phyloP scores from a whole-genome alignment of 1,284 basidiomycete species.

The Trametes polyzona region DNA sequence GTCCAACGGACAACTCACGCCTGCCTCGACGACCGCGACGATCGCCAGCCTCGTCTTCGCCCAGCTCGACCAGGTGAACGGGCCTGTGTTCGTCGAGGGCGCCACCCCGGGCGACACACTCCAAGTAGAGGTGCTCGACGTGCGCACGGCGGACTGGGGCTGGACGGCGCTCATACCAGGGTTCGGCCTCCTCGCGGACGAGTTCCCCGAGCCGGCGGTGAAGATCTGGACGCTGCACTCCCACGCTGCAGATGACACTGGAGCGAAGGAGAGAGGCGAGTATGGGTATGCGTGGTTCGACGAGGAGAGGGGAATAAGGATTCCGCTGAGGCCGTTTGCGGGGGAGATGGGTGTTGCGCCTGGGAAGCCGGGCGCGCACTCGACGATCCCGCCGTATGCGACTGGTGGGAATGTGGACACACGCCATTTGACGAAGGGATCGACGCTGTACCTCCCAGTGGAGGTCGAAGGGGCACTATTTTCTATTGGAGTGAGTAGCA shows the following conservation, averaged over 20 bases:
- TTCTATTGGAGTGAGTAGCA: slow-evolving; percentile 58
- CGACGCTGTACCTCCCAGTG: slow-evolving; percentile 60
- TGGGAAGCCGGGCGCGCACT: slow-evolving; percentile 52
- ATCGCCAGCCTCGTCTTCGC: slow-evolving; percentile 48
- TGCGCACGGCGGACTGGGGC: slow-evolving; percentile 60
- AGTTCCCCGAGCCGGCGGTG: slow-evolving; percentile 51
- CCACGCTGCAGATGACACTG: slow-evolving; percentile 22
- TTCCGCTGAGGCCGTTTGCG: slow-evolving; percentile 57
- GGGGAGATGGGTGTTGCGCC: slow-evolving; percentile 71
- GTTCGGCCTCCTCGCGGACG: slow-evolving; percentile 61
- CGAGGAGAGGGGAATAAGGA: slow-evolving; percentile 46
- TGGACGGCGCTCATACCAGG: slow-evolving; percentile 63
- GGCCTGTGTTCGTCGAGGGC: slow-evolving; percentile 54
- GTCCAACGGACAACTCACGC: slow-evolving; percentile 60
- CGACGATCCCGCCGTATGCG: slow-evolving; percentile 63
- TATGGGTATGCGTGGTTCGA: slow-evolving; percentile 53
- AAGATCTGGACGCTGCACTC: slow-evolving; percentile 56
- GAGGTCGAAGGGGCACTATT: slow-evolving; percentile 64
- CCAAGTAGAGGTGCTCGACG: slow-evolving; percentile 55
- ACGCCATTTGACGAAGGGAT: slow-evolving; percentile 53
- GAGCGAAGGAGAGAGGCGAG: slow-evolving; percentile 16
- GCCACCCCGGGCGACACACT: slow-evolving; percentile 61
- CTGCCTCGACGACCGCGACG: slow-evolving; percentile 42
- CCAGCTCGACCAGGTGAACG: slow-evolving; percentile 60
- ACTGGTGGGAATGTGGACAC: slow-evolving; percentile 69